A percentile compares a stretch with the other conserved stretches of the same genome.
phyloP scores from a whole-genome alignment of 163 green algal genomes.

The Scenedesmus sp. region DNA sequence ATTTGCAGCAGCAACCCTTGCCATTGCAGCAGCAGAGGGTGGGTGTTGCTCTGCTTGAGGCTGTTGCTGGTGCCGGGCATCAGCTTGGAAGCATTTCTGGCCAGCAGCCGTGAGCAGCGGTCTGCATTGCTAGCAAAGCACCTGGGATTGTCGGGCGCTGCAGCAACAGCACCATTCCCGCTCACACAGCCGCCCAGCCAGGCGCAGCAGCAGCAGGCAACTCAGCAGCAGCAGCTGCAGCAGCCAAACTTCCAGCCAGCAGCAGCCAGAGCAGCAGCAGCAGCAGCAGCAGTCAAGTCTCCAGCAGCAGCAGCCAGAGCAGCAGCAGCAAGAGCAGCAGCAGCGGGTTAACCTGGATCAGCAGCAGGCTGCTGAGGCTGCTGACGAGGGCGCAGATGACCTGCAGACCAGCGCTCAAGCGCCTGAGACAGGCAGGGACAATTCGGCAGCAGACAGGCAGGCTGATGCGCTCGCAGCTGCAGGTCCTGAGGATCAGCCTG shows the following conservation, averaged over 20 bases:
- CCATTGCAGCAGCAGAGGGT: constrained; percentile 15
- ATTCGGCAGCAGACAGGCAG: background rate
- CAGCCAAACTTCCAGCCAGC: too few species aligned
- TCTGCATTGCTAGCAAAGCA: constrained; percentile 8
- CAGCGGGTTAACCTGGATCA: too few species aligned
- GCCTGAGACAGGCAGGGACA: background rate
- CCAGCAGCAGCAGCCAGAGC: background rate
- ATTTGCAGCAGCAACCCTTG: constrained; percentile 30
- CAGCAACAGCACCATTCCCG: constrained; percentile 33
- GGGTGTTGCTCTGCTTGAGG: constrained; percentile 13
- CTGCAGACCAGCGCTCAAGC: background rate
- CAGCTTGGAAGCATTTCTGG: constrained; percentile 28
- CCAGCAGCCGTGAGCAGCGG: constrained; percentile 33
- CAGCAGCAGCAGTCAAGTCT: background rate
- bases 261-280: background rate
- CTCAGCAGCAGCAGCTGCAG: background rate
- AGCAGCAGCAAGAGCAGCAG: background rate
- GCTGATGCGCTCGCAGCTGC: background rate
- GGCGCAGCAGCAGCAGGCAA: background rate
- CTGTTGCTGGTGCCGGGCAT: constrained; percentile 3
- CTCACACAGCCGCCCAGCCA: background rate
- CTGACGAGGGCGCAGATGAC: background rate
- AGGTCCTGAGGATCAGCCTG: constrained; percentile 10
- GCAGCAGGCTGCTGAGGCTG: too few species aligned
- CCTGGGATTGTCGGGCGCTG: constrained; percentile 1